These are phyloP conservation scores for Acorus calamus DNA, from an alignment of 106 monocot genomes.

Conservation along the genomic window DNA sequence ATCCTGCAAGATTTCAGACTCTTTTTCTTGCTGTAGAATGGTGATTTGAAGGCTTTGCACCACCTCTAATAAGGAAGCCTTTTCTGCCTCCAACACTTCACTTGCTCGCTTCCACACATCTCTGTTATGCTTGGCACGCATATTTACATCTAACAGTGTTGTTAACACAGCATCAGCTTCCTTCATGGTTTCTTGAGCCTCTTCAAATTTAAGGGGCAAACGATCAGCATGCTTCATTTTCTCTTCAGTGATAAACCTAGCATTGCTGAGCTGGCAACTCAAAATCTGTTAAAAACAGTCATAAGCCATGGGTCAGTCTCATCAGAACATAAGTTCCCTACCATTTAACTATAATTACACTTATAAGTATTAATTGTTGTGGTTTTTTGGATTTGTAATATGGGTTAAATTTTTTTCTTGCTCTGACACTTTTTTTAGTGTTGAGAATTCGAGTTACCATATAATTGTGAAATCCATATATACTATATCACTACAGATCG, in stretches of 20 bases:
- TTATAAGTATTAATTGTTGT: too few relatives aligned
- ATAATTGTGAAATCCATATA: too few relatives aligned
- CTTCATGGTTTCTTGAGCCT: conserved; percentile 58
- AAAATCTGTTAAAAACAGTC: conserved; percentile 3
- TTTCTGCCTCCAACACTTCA: conserved; percentile 16
- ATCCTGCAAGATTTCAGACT: conserved; percentile 6
- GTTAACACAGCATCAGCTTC: conserved; percentile 59
- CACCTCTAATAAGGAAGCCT: conserved; percentile 15
- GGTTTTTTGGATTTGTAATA: too few relatives aligned
- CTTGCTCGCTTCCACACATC: conserved; percentile 30
- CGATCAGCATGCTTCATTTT: conserved; percentile 17
- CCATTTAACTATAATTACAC: too few relatives aligned
- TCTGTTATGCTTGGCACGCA: conserved; percentile 32
- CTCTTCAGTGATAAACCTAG: conserved; percentile 11
- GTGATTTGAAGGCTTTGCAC: conserved; percentile 14
- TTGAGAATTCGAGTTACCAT: too few relatives aligned
- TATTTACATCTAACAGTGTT: conserved; percentile 42
- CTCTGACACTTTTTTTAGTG: too few relatives aligned
- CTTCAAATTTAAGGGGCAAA: conserved; percentile 37
- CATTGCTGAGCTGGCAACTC: not conserved
- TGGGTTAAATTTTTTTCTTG: too few relatives aligned
- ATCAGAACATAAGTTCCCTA: too few relatives aligned
- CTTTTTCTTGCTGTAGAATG: conserved; percentile 5
- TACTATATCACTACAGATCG: too few relatives aligned
- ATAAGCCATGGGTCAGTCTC: too few relatives aligned